These are phyloP conservation scores for Diutina ranongensis DNA, from an alignment of 1,139 yeast genomes.

Conservation along the genomic window DNA sequence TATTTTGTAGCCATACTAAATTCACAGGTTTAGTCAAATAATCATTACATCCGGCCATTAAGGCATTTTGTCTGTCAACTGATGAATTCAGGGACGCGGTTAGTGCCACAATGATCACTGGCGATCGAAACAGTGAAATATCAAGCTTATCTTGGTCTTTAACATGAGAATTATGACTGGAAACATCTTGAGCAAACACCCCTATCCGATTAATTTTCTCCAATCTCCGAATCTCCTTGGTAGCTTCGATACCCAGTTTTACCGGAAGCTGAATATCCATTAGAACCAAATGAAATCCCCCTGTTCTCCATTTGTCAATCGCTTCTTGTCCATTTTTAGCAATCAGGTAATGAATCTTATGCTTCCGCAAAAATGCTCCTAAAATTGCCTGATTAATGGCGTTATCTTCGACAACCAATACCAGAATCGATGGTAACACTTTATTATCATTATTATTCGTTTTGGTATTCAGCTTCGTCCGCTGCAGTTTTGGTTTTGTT, in stretches of 20 bases:
- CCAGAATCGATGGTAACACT: conserved; percentile 72
- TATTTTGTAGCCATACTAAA: conserved; percentile 85
- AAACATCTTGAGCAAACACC: conserved; percentile 46
- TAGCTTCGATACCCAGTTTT: conserved; percentile 86
- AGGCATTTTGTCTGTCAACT: conserved; percentile 82
- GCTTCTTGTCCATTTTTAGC: conserved; percentile 93
- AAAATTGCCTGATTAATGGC: conserved; percentile 88
- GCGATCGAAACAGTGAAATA: conserved; percentile 57
- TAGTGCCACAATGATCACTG: conserved; percentile 90
- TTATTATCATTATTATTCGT: conserved; percentile 17
- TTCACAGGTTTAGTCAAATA: conserved; percentile 95
- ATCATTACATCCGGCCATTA: conserved; percentile 96
- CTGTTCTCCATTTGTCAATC: conserved; percentile 80
- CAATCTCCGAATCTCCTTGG: conserved; percentile 74
- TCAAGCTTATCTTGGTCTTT: conserved; percentile 42
- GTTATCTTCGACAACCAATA: conserved; percentile 90
- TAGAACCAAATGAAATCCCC: conserved; percentile 82
- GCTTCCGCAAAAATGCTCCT: conserved; percentile 82
- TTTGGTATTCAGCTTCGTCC: not conserved
- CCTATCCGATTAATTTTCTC: conserved; percentile 80
- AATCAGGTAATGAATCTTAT: conserved; percentile 72
- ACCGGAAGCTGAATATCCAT: conserved; percentile 96
- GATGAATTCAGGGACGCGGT: conserved; percentile 80
- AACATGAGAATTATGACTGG: conserved; percentile 16
- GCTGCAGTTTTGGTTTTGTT: not conserved